Conservation (phyloP, 345 rosid species). For the Alliaria petiolata region DNA sequence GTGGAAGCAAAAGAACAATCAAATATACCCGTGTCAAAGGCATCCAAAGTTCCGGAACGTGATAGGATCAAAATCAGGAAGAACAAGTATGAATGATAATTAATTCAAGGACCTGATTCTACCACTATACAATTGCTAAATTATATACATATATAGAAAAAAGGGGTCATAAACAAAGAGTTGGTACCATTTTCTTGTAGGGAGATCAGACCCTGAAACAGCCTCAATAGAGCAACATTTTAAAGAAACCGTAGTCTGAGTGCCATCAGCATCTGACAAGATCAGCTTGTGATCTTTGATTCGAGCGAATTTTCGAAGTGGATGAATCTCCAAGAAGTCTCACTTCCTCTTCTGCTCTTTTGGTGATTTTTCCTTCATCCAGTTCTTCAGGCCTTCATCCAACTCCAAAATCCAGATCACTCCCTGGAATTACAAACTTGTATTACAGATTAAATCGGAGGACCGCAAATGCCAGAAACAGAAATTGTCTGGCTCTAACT, state of each 20-base stretch:
- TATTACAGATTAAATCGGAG: neutral
- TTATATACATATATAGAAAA: neutral
- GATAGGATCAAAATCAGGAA: neutral
- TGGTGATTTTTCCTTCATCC: slow-evolving; percentile 39
- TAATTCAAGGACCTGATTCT: neutral
- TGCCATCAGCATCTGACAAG: slow-evolving; percentile 52
- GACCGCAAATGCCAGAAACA: neutral
- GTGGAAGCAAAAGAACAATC: neutral
- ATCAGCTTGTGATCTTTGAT: slow-evolving; percentile 54
- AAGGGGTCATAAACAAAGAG: neutral
- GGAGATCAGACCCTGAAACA: slow-evolving; percentile 67
- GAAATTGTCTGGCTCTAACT: neutral
- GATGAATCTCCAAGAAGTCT: slow-evolving; percentile 59
- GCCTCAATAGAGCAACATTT: slow-evolving; percentile 67
- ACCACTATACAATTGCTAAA: neutral
- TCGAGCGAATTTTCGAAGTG: slow-evolving; percentile 49
- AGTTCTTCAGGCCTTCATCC: slow-evolving; percentile 48
- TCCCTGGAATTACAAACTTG: slow-evolving; percentile 48
- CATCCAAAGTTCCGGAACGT: neutral
- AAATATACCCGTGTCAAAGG: neutral
- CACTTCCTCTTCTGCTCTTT: slow-evolving; percentile 63
- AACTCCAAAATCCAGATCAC: slow-evolving; percentile 75
- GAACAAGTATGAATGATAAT: neutral
- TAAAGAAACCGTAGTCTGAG: slow-evolving; percentile 40
- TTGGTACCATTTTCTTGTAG: slow-evolving; percentile 78